phyloP scores from a whole-genome alignment of 805 yeast genomes.

The Myxozyma neotropica region DNA sequence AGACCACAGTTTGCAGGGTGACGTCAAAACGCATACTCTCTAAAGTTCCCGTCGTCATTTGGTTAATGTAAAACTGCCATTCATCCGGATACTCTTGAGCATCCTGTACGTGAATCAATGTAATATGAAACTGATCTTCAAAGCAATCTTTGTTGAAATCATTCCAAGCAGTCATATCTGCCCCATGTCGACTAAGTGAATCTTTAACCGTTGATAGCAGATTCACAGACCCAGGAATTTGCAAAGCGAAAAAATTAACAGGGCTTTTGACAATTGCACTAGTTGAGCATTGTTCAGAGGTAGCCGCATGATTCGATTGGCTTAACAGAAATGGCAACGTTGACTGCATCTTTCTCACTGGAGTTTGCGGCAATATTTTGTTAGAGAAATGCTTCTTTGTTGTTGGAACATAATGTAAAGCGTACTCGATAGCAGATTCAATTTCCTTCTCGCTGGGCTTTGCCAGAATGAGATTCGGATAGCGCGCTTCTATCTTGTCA shows the following conservation, averaged over 20 bases:
- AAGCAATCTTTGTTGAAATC: slow-evolving; percentile 43
- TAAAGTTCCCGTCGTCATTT: not conserved
- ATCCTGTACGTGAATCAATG: slow-evolving; percentile 54
- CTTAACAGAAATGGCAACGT: not conserved
- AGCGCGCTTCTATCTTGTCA: not conserved
- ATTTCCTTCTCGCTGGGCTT: not conserved
- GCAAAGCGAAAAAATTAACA: slow-evolving; percentile 13
- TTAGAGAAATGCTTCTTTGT: not conserved
- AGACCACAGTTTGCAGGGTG: not conserved
- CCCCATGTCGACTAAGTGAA: slow-evolving; percentile 21
- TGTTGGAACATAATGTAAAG: slow-evolving; percentile 57
- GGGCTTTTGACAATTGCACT: not conserved
- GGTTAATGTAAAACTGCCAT: slow-evolving; percentile 27
- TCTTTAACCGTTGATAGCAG: slow-evolving; percentile 12
- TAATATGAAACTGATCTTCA: slow-evolving; percentile 65
- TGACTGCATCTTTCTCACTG: not conserved
- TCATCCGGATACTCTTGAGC: slow-evolving; percentile 4
- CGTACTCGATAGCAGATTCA: slow-evolving; percentile 52
- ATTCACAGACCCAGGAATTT: slow-evolving; percentile 7
- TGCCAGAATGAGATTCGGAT: not conserved
- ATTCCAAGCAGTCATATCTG: slow-evolving; percentile 27
- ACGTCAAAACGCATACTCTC: slow-evolving; percentile 8
- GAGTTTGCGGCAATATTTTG: not conserved
- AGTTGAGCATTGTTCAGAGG: not conserved
- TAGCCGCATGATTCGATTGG: not conserved